A percentile compares a stretch with the other conserved stretches of the same genome.
Conservation (phyloP, 139 green algal genomes). For the Volvox africanus region DNA sequence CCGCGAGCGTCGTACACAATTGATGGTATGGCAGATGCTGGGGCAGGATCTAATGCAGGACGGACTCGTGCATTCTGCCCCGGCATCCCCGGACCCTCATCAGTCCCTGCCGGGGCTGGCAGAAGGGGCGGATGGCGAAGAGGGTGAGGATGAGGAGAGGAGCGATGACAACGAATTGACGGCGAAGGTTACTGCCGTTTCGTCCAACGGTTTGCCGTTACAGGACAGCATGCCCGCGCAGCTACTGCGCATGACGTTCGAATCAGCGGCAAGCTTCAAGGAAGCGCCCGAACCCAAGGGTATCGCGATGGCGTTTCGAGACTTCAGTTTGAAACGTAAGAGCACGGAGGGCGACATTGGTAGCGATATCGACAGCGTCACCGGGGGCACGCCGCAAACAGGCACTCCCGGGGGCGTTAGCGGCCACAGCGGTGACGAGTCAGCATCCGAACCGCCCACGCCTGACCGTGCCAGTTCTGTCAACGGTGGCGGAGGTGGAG, state of each 20-base stretch:
- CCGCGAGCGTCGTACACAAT: constrained; percentile 14
- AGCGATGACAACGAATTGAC: neutral
- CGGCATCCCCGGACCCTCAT: neutral
- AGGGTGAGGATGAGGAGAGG: neutral
- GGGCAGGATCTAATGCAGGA: constrained; percentile 18
- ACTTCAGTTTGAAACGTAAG: neutral
- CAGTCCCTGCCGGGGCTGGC: neutral
- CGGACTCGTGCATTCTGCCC: neutral
- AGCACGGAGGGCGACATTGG: constrained; percentile 8
- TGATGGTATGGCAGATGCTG: constrained; percentile 5
- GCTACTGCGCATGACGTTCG: neutral
- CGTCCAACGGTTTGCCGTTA: neutral
- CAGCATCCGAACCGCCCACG: neutral
- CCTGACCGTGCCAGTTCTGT: too few species aligned
- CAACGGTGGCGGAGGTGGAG: neutral
- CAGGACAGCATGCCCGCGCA: neutral
- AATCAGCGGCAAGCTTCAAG: neutral
- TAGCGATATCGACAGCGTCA: constrained; percentile 10
- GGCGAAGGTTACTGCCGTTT: neutral
- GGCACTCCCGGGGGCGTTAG: neutral
- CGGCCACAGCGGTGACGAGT: neutral
- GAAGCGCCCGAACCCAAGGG: neutral
- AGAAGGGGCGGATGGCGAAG: neutral
- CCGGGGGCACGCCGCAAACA: neutral
- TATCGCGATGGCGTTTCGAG: neutral